phyloP scores from a whole-genome alignment of 371 early-diverging fungal genomes.

The Zychaea mexicana region DNA sequence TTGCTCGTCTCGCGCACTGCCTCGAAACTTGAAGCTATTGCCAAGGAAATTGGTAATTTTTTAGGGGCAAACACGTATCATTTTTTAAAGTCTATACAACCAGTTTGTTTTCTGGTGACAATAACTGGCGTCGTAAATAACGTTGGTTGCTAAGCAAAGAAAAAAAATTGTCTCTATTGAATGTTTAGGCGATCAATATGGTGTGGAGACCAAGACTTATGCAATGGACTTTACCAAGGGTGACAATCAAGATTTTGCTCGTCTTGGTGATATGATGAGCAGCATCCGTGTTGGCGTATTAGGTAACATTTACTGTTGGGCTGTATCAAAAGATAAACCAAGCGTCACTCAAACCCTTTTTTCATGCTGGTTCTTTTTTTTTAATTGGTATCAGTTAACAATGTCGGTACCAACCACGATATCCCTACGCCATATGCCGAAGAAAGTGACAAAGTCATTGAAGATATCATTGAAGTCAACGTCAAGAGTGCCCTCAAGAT shows the following conservation, averaged over 20 bases:
- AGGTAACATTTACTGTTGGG: no score
- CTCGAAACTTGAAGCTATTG: slow-evolving; percentile 83
- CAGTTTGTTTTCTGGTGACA: no score
- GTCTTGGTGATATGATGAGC: slow-evolving; percentile 59
- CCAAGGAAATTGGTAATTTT: slow-evolving; percentile 66
- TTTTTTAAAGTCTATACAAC: no score
- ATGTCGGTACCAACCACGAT: slow-evolving; percentile 92
- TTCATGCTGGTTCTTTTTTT: not conserved
- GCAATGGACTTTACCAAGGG: slow-evolving; percentile 87
- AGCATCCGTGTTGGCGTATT: slow-evolving; percentile 71
- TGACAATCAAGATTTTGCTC: slow-evolving; percentile 65
- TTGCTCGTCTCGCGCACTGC: slow-evolving; percentile 87
- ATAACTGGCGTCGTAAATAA: no score
- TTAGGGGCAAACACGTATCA: not conserved
- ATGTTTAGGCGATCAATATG: slow-evolving; percentile 41
- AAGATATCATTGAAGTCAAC: slow-evolving; percentile 89
- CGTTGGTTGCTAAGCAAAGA: no score
- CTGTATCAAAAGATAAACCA: no score
- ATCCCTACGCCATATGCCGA: slow-evolving; percentile 84
- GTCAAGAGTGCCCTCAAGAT: slow-evolving; percentile 82
- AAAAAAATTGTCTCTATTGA: not conserved
- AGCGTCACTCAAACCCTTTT: no score
- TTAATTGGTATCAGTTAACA: slow-evolving; percentile 84
- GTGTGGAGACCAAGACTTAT: slow-evolving; percentile 71
- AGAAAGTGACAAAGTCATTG: slow-evolving; percentile 66